Percentiles rank a stretch among this genome's conserved stretches.
phyloP scores from a whole-genome alignment of 257 asterid genomes.

The Anisodus tanguticus region DNA sequence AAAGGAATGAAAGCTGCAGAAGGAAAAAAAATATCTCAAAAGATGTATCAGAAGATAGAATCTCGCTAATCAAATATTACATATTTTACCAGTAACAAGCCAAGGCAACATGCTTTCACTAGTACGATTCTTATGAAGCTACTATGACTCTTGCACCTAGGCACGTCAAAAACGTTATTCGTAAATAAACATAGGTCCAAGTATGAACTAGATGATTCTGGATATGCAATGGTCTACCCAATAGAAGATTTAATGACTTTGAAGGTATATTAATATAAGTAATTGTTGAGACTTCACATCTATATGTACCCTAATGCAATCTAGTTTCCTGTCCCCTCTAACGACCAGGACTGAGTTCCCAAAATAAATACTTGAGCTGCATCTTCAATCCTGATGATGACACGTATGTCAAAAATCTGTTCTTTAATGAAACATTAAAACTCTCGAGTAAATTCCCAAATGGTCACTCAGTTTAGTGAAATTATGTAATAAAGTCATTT shows the following conservation, averaged over 20 bases:
- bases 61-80: not conserved
- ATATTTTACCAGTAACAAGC: conserved; percentile 7
- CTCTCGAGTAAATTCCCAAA: too few species aligned
- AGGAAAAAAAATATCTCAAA: not conserved
- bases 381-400: not conserved
- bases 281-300: not conserved
- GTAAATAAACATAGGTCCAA: not conserved
- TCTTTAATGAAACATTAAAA: not conserved
- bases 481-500: too few species aligned
- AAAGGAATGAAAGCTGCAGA: conserved; percentile 81
- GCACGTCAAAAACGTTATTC: not conserved
- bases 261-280: not conserved
- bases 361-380: not conserved
- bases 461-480: too few species aligned
- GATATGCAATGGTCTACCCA: not conserved
- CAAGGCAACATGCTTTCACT: not conserved
- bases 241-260: not conserved
- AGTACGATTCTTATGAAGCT: not conserved
- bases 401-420: not conserved
- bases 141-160: not conserved
- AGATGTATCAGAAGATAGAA: not conserved
- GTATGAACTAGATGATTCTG: not conserved
- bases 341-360: not conserved
- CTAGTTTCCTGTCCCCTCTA: conserved; percentile 1
- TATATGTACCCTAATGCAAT: not conserved